Evolutionary conservation across 257 asterid species (phyloP).

Genomic region (Oldenlandia corymbosa): DNA sequence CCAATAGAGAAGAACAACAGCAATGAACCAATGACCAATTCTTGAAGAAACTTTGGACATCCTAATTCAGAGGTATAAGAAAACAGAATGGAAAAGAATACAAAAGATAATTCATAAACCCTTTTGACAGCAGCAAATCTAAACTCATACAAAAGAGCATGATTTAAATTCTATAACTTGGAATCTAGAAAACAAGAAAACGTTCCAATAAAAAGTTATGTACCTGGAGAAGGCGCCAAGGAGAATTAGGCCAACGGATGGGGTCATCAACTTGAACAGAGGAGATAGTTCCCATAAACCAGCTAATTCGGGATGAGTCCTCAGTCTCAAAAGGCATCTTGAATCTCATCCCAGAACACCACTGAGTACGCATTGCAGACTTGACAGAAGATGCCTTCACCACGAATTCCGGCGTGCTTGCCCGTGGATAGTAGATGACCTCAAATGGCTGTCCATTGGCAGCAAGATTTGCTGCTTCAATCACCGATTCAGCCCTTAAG

Average conservation of each 20-base stretch:
- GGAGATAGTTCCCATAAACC: conserved; percentile 80
- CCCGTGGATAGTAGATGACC: conserved; percentile 63
- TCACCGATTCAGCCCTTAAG: conserved; percentile 46
- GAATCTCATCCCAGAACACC: conserved; percentile 75
- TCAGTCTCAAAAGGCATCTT: conserved; percentile 87
- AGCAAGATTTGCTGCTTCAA: conserved; percentile 53
- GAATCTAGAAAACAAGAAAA: not conserved
- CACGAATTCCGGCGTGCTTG: conserved; percentile 73
- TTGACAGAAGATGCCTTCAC: conserved; percentile 54
- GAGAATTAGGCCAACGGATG: conserved; percentile 74
- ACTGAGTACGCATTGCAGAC: conserved; percentile 57
- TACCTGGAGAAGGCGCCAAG: conserved; percentile 89
- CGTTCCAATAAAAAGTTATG: not conserved
- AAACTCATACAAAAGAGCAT: too few species aligned
- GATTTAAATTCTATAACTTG: not conserved
- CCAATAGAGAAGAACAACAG: too few species aligned
- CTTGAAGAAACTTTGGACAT: too few species aligned
- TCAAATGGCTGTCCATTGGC: conserved; percentile 52
- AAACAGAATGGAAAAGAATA: not conserved
- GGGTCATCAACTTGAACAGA: conserved; percentile 59
- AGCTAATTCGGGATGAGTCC: conserved; percentile 73
- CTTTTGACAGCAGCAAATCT: not conserved
- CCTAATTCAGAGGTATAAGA: not conserved
- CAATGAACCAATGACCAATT: not conserved
- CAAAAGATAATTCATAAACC: too few species aligned